Evolutionary conservation across 768 basidiomycete genomes (phyloP).

Genomic region (Mrakia gelida): DNA sequence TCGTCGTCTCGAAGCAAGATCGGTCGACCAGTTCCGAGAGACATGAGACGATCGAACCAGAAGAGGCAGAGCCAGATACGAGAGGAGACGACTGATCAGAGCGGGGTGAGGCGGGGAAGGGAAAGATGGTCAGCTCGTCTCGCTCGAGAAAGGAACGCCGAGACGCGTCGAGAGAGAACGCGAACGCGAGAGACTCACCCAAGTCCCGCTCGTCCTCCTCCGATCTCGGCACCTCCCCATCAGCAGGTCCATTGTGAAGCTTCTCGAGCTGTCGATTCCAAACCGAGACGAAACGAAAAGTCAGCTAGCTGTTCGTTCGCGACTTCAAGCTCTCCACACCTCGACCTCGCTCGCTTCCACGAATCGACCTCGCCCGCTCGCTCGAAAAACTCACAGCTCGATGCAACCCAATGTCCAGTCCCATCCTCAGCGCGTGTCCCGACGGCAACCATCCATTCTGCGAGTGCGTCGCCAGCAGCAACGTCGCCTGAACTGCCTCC

Average conservation of each 20-base stretch:
- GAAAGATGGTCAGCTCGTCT: slow-evolving; percentile 22
- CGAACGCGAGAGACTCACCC: slow-evolving; percentile 51
- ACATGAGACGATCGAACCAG: slow-evolving; percentile 58
- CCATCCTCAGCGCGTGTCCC: slow-evolving; percentile 95
- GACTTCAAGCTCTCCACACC: no score
- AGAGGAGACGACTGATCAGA: slow-evolving; percentile 14
- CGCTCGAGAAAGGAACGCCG: slow-evolving; percentile 6
- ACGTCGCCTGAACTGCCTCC: slow-evolving; percentile 79
- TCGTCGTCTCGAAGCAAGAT: slow-evolving; percentile 83
- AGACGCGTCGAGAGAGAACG: not conserved
- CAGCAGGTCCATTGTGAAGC: slow-evolving; percentile 64
- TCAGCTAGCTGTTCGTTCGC: not conserved
- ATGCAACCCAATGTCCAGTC: slow-evolving; percentile 85
- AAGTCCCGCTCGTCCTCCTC: slow-evolving; percentile 81
- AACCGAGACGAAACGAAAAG: not conserved
- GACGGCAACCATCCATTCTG: slow-evolving; percentile 92
- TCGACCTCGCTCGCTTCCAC: no score
- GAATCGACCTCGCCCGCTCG: no score
- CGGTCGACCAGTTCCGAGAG: slow-evolving; percentile 83
- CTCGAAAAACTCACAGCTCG: slow-evolving; percentile 51
- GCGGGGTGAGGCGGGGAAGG: no score
- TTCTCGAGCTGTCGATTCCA: slow-evolving; percentile 60
- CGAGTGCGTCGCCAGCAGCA: slow-evolving; percentile 90
- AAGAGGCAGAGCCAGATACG: slow-evolving; percentile 27
- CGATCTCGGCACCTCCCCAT: slow-evolving; percentile 48